A percentile compares a stretch with the other conserved stretches of the same genome.
Evolutionary conservation across 805 yeast genomes (phyloP).

Genomic region (Cyberlindnera xishuangbannaensis): DNA sequence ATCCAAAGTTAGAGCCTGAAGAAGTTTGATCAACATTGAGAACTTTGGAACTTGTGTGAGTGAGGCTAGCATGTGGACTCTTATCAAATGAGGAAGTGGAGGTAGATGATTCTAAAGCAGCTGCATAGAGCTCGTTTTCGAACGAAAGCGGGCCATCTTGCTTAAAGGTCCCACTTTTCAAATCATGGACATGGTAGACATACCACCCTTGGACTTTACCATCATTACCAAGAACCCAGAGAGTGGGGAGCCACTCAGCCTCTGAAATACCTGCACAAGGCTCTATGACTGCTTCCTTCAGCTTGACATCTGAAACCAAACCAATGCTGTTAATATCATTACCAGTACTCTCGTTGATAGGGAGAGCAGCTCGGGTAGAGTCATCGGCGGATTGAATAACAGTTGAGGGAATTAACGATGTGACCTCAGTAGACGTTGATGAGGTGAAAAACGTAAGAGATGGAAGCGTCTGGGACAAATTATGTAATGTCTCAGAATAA

Average conservation of each 20-base stretch:
- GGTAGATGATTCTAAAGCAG: too few species aligned
- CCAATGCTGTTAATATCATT: slow-evolving; percentile 74
- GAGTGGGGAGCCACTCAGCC: slow-evolving; percentile 57
- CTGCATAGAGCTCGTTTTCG: slow-evolving; percentile 7
- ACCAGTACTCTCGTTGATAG: slow-evolving; percentile 57
- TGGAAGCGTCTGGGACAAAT: slow-evolving; percentile 35
- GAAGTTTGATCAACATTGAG: too few species aligned
- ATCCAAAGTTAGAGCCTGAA: too few species aligned
- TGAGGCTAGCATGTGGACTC: too few species aligned
- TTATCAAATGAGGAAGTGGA: too few species aligned
- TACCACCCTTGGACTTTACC: slow-evolving; percentile 64
- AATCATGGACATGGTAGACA: slow-evolving; percentile 49
- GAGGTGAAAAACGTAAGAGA: slow-evolving; percentile 45
- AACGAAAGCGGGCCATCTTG: slow-evolving; percentile 17
- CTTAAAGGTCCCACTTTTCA: slow-evolving; percentile 32
- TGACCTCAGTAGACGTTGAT: slow-evolving; percentile 60
- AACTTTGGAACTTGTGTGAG: too few species aligned
- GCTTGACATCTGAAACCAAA: slow-evolving; percentile 51
- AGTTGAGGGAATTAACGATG: slow-evolving; percentile 35
- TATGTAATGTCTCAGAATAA: slow-evolving; percentile 35
- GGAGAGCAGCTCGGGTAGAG: slow-evolving; percentile 65
- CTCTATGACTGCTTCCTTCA: slow-evolving; percentile 36
- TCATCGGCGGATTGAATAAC: slow-evolving; percentile 55
- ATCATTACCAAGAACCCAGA: slow-evolving; percentile 55
- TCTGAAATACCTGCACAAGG: slow-evolving; percentile 57